These are phyloP conservation scores for Corymbia calophylla DNA, from an alignment of 441 rosid genomes.

Conservation along the genomic window DNA sequence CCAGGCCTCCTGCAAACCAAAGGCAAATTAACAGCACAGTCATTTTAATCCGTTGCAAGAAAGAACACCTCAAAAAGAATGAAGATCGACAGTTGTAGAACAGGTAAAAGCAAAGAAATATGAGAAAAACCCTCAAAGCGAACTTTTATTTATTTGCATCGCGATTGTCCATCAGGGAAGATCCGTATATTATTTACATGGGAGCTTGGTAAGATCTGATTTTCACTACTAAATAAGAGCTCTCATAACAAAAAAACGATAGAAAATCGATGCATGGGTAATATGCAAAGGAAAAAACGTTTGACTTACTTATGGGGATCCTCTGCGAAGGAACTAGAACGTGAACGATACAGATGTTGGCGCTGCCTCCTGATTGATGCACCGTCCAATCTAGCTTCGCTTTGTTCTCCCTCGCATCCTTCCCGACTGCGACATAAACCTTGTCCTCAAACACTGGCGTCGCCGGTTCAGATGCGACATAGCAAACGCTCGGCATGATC, in stretches of 20 bases:
- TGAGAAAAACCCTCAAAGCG: not conserved
- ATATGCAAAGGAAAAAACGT: not conserved
- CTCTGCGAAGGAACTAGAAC: constrained; percentile 2
- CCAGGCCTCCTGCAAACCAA: constrained; percentile 42
- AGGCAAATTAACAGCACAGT: not conserved
- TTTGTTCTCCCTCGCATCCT: not conserved
- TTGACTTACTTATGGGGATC: not conserved
- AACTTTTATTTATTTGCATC: not conserved
- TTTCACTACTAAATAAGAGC: not conserved
- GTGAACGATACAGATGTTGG: constrained; percentile 2
- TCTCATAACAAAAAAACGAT: not conserved
- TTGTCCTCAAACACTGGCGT: not conserved
- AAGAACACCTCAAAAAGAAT: not conserved
- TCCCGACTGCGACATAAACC: not conserved
- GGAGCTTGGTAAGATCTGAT: not conserved
- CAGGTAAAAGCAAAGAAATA: not conserved
- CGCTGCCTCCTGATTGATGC: not conserved
- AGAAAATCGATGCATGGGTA: not conserved
- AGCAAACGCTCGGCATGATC: not conserved
- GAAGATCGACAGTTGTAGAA: not conserved
- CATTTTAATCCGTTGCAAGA: not conserved
- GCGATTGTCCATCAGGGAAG: not conserved
- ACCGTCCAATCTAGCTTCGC: not conserved
- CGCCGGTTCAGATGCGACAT: not conserved
- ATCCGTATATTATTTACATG: not conserved